phyloP scores from a whole-genome alignment of 345 rosid species.

The Salix suchowensis region DNA sequence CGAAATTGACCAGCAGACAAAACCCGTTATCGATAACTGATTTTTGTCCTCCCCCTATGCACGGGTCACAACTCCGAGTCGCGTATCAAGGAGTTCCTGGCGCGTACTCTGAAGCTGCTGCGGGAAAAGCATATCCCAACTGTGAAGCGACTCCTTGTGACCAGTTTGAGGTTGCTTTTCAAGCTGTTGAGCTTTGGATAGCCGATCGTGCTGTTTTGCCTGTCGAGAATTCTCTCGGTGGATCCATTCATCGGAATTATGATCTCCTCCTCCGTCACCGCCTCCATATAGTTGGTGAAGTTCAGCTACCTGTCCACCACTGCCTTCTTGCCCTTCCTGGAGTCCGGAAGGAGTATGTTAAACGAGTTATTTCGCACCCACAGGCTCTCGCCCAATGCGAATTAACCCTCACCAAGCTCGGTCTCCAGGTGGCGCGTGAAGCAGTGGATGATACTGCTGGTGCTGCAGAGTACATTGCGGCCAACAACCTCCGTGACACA shows the following conservation, averaged over 20 bases:
- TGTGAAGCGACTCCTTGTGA: constrained; percentile 97
- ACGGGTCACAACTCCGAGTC: constrained; percentile 80
- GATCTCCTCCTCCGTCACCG: constrained; percentile 96
- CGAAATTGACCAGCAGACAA: not conserved
- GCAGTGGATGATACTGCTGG: constrained; percentile 94
- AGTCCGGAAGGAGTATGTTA: constrained; percentile 61
- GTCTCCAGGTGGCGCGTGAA: constrained; percentile 75
- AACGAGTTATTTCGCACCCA: constrained; percentile 91
- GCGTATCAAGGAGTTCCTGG: constrained; percentile 99
- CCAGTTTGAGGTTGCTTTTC: constrained; percentile 94
- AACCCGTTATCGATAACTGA: constrained; percentile 65
- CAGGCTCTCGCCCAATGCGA: constrained; percentile 96
- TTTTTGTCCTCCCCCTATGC: constrained; percentile 83
- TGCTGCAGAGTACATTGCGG: constrained; percentile 80
- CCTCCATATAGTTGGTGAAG: constrained; percentile 95
- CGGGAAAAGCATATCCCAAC: constrained; percentile 88
- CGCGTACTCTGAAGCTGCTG: constrained; percentile 95
- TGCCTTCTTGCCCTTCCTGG: constrained; percentile 92
- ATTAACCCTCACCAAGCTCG: constrained; percentile 68
- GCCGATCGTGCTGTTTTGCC: constrained; percentile 96
- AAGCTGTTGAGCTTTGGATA: constrained; percentile 98
- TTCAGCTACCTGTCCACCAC: constrained; percentile 90
- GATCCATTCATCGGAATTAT: constrained; percentile 92
- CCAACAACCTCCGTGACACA: constrained; percentile 64
- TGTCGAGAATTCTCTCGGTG: constrained; percentile 89